Evolutionary conservation across 139 green algal genomes (phyloP).

Genomic region (Chlorella sp.): DNA sequence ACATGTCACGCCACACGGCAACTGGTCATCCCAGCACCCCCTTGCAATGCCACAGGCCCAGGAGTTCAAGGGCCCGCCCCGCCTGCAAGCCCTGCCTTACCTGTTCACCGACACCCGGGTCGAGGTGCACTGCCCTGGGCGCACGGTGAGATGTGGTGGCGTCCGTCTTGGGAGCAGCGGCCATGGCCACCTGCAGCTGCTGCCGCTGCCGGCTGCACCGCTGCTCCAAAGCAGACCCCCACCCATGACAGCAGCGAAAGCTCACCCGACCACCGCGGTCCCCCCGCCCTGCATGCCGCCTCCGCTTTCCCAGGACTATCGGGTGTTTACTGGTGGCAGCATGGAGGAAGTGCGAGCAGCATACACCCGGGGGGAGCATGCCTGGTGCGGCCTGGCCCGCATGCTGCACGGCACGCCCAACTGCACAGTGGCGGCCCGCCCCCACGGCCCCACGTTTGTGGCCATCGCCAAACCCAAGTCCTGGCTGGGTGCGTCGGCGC

Average conservation of each 20-base stretch:
- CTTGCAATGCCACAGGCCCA: background rate
- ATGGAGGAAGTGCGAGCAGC: slow-evolving; percentile 18
- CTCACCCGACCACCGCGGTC: no score
- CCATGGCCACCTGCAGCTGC: no score
- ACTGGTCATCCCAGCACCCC: no score
- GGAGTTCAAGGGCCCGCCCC: slow-evolving; percentile 23
- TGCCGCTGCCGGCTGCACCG: background rate
- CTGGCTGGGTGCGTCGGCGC: slow-evolving; percentile 14
- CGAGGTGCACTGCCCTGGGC: slow-evolving; percentile 29
- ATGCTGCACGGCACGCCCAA: slow-evolving; percentile 10
- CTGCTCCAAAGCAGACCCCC: no score
- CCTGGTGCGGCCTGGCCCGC: slow-evolving; percentile 51
- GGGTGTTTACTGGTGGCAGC: slow-evolving; percentile 34
- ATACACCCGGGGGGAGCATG: slow-evolving; percentile 12
- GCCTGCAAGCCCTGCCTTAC: background rate
- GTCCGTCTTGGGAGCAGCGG: no score
- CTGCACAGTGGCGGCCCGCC: slow-evolving; percentile 34
- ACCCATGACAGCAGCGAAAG: no score
- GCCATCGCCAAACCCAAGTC: slow-evolving; percentile 43
- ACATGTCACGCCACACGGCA: no score
- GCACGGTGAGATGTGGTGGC: background rate
- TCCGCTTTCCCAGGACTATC: slow-evolving; percentile 34
- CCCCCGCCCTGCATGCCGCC: no score
- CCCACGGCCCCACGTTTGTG: slow-evolving; percentile 39
- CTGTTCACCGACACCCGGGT: slow-evolving; percentile 25